Conservation (phyloP, 2,329 filamentous ascomycete species). For the Fusarium sp. region DNA sequence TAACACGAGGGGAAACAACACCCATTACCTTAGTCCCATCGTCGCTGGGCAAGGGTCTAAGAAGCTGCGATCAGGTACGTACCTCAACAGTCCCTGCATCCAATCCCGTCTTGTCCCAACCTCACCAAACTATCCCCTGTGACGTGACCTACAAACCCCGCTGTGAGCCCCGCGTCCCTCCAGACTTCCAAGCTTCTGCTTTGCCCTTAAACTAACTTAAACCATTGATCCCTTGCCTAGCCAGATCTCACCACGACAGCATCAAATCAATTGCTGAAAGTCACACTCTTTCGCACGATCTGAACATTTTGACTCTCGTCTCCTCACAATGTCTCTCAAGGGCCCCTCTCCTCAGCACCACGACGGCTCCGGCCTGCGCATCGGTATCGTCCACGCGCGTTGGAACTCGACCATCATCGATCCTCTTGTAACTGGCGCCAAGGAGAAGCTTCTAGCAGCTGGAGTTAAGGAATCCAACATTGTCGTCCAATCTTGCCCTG, state of each 20-base stretch:
- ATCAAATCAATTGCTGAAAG: background rate
- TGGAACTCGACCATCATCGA: slow-evolving; percentile 94
- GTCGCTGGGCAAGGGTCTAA: slow-evolving; percentile 3
- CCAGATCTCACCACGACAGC: slow-evolving; percentile 13
- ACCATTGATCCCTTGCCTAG: slow-evolving; percentile 16
- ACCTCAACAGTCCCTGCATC: slow-evolving; percentile 40
- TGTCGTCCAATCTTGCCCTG: slow-evolving; percentile 87
- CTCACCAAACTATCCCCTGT: slow-evolving; percentile 19
- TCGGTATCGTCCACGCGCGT: slow-evolving; percentile 94
- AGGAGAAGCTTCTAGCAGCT: slow-evolving; percentile 78
- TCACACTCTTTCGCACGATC: background rate
- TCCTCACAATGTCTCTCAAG: slow-evolving; percentile 57
- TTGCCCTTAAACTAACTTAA: slow-evolving; percentile 14
- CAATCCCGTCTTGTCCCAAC: slow-evolving; percentile 18
- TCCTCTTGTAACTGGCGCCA: slow-evolving; percentile 83
- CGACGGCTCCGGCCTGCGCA: slow-evolving; percentile 80
- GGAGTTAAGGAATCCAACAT: slow-evolving; percentile 92
- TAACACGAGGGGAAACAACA: slow-evolving; percentile 1
- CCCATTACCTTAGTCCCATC: background rate
- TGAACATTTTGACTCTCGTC: background rate
- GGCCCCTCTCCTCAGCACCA: slow-evolving; percentile 68
- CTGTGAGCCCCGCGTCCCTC: slow-evolving; percentile 43
- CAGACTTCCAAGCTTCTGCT: slow-evolving; percentile 19
- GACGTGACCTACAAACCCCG: slow-evolving; percentile 45
- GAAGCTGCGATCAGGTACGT: slow-evolving; percentile 36